Evolutionary conservation across 2,329 filamentous ascomycete genomes (phyloP).

Genomic region (Claviceps capensis): DNA sequence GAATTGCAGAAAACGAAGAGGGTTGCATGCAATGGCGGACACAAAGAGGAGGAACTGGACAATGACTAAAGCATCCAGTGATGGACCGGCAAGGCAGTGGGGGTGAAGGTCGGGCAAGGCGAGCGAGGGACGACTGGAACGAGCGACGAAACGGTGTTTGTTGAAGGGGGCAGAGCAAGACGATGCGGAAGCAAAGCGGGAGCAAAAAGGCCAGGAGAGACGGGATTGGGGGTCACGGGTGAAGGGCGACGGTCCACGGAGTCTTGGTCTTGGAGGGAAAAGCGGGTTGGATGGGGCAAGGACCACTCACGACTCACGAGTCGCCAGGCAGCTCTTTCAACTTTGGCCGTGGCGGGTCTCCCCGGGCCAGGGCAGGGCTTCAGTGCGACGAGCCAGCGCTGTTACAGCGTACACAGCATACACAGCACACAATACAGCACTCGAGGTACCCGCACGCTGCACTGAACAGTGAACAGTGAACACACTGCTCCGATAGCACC

Average conservation of each 20-base stretch:
- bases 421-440: too few relatives aligned
- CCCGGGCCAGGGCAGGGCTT: too few relatives aligned
- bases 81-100: slow-evolving; percentile 12
- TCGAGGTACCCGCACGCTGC: too few relatives aligned
- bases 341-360: too few relatives aligned
- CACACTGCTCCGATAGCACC: too few relatives aligned
- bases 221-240: neutral
- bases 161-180: slow-evolving; percentile 22
- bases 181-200: slow-evolving; percentile 9
- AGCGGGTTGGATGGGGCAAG: neutral
- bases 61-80: slow-evolving; percentile 1
- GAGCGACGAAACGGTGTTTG: slow-evolving; percentile 22
- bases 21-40: neutral
- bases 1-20: neutral
- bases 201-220: neutral
- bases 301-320: neutral
- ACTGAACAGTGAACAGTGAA: too few relatives aligned
- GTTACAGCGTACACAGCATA: too few relatives aligned
- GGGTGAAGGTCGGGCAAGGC: slow-evolving; percentile 17
- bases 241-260: slow-evolving; percentile 4
- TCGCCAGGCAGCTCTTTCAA: neutral
- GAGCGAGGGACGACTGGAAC: slow-evolving; percentile 25
- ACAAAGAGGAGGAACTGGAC: slow-evolving; percentile 2
- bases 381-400: too few relatives aligned
- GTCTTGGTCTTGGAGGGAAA: neutral